Evolutionary conservation across 192 early-diverging fungal species (phyloP).

Genomic region (Gonapodya prolifera): DNA sequence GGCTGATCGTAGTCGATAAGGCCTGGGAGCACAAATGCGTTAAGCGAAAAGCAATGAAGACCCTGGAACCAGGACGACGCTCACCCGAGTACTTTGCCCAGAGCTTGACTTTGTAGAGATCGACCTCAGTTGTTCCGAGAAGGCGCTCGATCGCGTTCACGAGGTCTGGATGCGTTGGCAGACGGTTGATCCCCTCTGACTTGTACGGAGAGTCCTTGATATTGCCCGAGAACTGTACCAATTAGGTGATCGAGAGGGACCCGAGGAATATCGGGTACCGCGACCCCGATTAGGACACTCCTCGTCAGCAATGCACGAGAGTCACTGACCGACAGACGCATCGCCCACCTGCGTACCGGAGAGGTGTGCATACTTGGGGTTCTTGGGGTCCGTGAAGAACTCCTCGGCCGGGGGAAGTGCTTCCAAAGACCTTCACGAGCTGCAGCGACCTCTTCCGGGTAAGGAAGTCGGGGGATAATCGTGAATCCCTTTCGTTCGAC

Average conservation of each 20-base stretch:
- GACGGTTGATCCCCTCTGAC: not conserved
- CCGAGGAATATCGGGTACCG: not conserved
- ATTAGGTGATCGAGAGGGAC: not conserved
- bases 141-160: not conserved
- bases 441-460: not conserved
- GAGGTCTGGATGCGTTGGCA: not conserved
- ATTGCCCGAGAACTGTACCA: not conserved
- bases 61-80: not conserved
- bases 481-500: not conserved
- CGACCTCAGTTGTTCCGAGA: not conserved
- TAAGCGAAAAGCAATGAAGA: not conserved
- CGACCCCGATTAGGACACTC: not conserved
- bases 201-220: not conserved
- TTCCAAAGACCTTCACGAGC: not conserved
- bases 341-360: not conserved
- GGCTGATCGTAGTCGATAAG: not conserved
- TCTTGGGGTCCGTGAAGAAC: not conserved
- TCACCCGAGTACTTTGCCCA: slow-evolving; percentile 1
- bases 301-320: not conserved
- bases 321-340: not conserved
- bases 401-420: slow-evolving; percentile 1
- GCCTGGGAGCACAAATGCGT: not conserved
- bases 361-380: too few species aligned
- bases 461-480: not conserved
- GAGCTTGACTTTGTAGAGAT: slow-evolving; percentile 1